These are phyloP conservation scores for Populus hybrid DNA, from an alignment of 441 rosid species.

Conservation along the genomic window DNA sequence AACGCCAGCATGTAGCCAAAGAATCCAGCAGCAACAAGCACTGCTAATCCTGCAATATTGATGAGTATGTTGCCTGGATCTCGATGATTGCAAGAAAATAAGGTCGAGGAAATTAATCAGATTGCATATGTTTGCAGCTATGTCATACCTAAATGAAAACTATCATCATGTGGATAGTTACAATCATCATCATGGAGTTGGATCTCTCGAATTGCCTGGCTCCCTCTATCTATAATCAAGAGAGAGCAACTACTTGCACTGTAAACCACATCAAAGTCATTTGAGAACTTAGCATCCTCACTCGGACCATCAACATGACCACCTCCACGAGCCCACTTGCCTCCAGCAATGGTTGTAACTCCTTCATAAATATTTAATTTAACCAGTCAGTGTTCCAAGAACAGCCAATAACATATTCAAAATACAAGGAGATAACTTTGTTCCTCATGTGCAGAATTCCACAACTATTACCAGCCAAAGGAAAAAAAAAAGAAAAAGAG, in stretches of 20 bases:
- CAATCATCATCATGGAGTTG: slow-evolving; percentile 80
- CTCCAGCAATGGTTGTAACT: slow-evolving; percentile 84
- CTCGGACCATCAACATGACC: slow-evolving; percentile 92
- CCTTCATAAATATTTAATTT: slow-evolving; percentile 38
- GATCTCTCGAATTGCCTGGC: slow-evolving; percentile 83
- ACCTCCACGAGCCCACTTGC: slow-evolving; percentile 68
- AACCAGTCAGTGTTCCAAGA: neutral
- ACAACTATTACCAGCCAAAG: neutral
- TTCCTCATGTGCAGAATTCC: neutral
- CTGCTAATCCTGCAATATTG: slow-evolving; percentile 52
- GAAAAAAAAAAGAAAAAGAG: neutral
- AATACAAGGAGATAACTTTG: neutral
- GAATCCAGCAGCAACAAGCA: slow-evolving; percentile 77
- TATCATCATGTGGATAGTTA: slow-evolving; percentile 48
- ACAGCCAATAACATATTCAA: slow-evolving; percentile 2
- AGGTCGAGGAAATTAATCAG: neutral
- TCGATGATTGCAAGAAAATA: neutral
- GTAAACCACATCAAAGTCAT: slow-evolving; percentile 77
- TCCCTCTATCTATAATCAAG: slow-evolving; percentile 77
- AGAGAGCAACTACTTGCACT: slow-evolving; percentile 79
- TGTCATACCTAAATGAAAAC: slow-evolving; percentile 62
- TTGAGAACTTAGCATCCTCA: slow-evolving; percentile 85
- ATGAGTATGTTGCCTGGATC: slow-evolving; percentile 10
- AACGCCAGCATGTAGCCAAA: slow-evolving; percentile 88
- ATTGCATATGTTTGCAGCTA: neutral